Conservation (phyloP, 148 eudicot genomes). For the Vaccinium macrocarpon region DNA sequence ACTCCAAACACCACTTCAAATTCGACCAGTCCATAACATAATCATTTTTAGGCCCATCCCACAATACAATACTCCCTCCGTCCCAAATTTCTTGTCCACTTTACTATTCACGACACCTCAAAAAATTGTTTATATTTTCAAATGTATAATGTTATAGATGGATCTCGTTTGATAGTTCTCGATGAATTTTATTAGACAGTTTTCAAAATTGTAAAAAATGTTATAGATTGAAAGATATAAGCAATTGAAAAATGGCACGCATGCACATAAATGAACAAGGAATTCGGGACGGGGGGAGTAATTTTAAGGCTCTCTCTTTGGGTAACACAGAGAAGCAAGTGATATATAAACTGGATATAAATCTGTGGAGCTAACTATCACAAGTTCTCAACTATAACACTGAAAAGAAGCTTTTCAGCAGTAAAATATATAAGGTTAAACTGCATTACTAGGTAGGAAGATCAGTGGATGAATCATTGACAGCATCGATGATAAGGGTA, state of each 20-base stretch:
- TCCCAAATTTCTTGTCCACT: too few species aligned
- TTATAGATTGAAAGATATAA: too few species aligned
- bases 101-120: too few species aligned
- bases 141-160: too few species aligned
- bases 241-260: too few species aligned
- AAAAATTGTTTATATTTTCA: too few species aligned
- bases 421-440: not conserved
- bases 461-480: conserved; percentile 1
- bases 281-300: not conserved
- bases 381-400: not conserved
- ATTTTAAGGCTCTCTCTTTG: not conserved
- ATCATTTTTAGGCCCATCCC: not conserved
- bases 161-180: too few species aligned
- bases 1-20: not conserved
- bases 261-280: too few species aligned
- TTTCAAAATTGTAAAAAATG: too few species aligned
- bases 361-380: not conserved
- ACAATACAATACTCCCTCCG: not conserved
- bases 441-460: not conserved
- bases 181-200: too few species aligned
- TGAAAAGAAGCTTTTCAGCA: not conserved
- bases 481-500: not conserved
- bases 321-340: not conserved
- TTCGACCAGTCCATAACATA: not conserved
- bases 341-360: not conserved